A percentile compares a stretch with the other conserved stretches of the same genome.
Evolutionary conservation across 164 flowering plant species (phyloP).

Genomic region (Sedum album): DNA sequence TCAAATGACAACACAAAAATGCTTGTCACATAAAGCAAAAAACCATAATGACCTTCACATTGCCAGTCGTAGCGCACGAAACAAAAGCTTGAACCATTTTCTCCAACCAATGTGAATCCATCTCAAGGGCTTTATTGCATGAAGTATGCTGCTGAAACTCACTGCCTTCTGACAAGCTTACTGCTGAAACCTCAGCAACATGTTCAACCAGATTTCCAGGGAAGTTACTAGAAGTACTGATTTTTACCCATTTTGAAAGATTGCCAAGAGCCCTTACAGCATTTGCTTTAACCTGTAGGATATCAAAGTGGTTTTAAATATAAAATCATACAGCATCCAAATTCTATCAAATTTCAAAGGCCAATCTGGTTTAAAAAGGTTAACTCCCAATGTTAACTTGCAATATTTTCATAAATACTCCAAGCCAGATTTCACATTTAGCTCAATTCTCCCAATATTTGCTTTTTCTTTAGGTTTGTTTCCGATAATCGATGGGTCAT

Average conservation of each 20-base stretch:
- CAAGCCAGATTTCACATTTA: too few relatives aligned
- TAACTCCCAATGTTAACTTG: too few relatives aligned
- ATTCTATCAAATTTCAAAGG: neutral
- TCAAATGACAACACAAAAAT: neutral
- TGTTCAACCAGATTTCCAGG: constrained; percentile 15
- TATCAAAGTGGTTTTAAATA: neutral
- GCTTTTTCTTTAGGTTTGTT: too few relatives aligned
- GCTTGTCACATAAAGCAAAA: neutral
- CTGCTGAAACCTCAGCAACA: constrained; percentile 13
- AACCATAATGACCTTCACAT: constrained; percentile 61
- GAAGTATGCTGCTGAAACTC: constrained; percentile 3
- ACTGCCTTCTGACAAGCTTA: constrained; percentile 6
- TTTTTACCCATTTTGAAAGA: constrained; percentile 61
- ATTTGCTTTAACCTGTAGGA: constrained; percentile 75
- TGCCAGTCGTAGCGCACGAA: constrained; percentile 90
- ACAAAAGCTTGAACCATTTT: constrained; percentile 81
- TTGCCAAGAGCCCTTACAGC: constrained; percentile 97
- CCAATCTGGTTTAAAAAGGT: neutral
- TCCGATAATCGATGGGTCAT: too few relatives aligned
- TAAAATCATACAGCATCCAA: too few relatives aligned
- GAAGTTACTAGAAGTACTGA: constrained; percentile 16
- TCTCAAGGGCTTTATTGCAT: constrained; percentile 13
- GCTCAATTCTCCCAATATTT: too few relatives aligned
- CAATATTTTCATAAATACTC: too few relatives aligned
- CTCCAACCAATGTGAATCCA: constrained; percentile 37